A percentile compares a stretch with the other conserved stretches of the same genome.
These are phyloP conservation scores for Schizothecium vesticola DNA, from an alignment of 495 filamentous ascomycete genomes.

Conservation along the genomic window DNA sequence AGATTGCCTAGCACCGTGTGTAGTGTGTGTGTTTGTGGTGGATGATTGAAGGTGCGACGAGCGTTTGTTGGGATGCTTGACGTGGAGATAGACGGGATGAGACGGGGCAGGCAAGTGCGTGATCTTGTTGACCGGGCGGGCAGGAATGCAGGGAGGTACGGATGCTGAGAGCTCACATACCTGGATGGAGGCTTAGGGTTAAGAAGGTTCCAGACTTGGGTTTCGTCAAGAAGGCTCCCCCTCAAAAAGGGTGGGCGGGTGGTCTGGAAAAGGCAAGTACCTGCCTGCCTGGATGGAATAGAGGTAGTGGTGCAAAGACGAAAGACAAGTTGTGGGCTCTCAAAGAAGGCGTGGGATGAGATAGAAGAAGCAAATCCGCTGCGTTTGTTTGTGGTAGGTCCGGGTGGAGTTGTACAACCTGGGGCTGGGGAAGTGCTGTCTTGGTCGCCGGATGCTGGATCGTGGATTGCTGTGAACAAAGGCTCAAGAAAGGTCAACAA, in stretches of 20 bases:
- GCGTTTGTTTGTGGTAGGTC: neutral
- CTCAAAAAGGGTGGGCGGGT: too few relatives aligned
- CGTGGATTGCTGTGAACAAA: neutral
- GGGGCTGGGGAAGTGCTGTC: too few relatives aligned
- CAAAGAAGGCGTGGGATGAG: neutral
- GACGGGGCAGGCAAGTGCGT: neutral
- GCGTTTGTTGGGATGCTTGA: neutral
- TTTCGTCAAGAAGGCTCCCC: too few relatives aligned
- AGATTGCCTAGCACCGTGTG: neutral
- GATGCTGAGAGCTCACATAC: neutral
- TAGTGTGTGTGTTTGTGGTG: neutral
- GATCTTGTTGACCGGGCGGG: neutral
- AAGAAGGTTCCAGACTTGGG: neutral
- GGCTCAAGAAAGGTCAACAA: neutral
- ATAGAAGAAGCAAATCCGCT: neutral
- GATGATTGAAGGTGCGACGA: neutral
- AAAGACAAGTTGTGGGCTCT: neutral
- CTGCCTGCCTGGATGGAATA: neutral
- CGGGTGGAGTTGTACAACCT: too few relatives aligned
- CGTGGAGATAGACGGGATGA: too few relatives aligned
- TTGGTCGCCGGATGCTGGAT: too few relatives aligned
- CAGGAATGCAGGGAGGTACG: neutral
- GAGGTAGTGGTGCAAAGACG: neutral
- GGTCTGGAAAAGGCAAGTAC: neutral
- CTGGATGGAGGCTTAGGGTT: neutral